Evolutionary conservation across 345 rosid species (phyloP), one percentile per base, ranked within the genome.

Genomic region (Microcos paniculata): DNA sequence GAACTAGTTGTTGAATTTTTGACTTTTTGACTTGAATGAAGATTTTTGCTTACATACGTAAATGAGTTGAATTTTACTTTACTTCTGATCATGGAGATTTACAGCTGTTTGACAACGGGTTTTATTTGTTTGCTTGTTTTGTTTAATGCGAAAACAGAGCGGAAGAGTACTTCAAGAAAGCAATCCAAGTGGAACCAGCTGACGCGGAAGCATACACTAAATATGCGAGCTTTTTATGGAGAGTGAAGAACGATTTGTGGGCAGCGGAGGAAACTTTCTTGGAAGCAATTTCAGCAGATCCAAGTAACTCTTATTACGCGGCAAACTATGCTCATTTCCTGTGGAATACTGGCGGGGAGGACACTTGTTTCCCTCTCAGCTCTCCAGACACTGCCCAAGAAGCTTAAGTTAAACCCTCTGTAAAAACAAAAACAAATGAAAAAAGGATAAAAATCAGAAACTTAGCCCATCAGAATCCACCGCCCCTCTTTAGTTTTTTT

Each of bases 311-410:
- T 15, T 80, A 68, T 58, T 77, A 93, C 57, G 92, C 99, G 0
- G 94, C 94, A 28, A 85, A 84, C 74, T 96, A 96, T 76, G 99
- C 99, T 15, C 81, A 92, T 83, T 96, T 96, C 80, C 87, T 96
- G 30, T 96, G 99, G 99, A 96, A 88, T 48, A 96, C 97, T 0
- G 99, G 98, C 0, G 98, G 94, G 6, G 97, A 96, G 6, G 98
- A 93, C 73, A 93, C 99, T 6, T 96, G 99, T 76, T 96, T 87
- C 88, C 96, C 97, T 73, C 85, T 93, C 24, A 76, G 58, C 62
- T 83, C 88, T 58, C 52, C 85, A 16, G 79, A 77, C 8, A 62
- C 79, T 4, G 23, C 52, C 40, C 55, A 14, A 78, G 64, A 51
- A 28, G 53, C 55, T 12, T 77, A 53, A 56, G 2, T 35, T 35